A percentile compares a stretch with the other conserved stretches of the same genome.
phyloP scores from a whole-genome alignment of 2,329 filamentous ascomycete species.

The Capronia coronata region DNA sequence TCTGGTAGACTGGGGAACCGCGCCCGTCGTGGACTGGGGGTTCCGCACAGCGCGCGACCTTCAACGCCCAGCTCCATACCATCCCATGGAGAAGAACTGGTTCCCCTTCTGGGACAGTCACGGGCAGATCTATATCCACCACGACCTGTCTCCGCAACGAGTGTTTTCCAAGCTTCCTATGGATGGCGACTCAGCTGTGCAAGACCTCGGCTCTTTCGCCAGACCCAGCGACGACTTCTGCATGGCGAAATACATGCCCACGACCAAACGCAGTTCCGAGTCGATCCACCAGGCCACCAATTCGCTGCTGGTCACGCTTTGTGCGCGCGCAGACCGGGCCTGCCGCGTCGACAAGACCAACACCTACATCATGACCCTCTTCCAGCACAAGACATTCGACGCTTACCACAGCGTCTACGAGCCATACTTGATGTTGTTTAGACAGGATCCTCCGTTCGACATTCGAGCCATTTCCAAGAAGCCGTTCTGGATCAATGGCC shows the following conservation, averaged over 20 bases:
- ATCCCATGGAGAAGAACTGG: slow-evolving; percentile 54
- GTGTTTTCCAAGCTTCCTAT: slow-evolving; percentile 43
- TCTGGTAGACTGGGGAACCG: slow-evolving; percentile 36
- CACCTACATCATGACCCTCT: slow-evolving; percentile 51
- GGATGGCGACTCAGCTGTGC: slow-evolving; percentile 43
- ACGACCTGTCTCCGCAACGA: slow-evolving; percentile 48
- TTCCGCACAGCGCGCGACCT: slow-evolving; percentile 49
- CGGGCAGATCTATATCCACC: slow-evolving; percentile 47
- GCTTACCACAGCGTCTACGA: slow-evolving; percentile 38
- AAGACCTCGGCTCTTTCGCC: slow-evolving; percentile 42
- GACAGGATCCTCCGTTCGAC: slow-evolving; percentile 19
- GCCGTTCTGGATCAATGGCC: slow-evolving; percentile 53
- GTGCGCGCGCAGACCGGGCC: slow-evolving; percentile 41
- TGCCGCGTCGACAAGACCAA: slow-evolving; percentile 44
- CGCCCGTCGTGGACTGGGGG: neutral
- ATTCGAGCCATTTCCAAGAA: slow-evolving; percentile 23
- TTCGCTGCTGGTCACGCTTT: slow-evolving; percentile 51
- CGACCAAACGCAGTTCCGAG: slow-evolving; percentile 37
- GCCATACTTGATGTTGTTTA: slow-evolving; percentile 26
- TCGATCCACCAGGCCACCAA: slow-evolving; percentile 57
- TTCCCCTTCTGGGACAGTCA: slow-evolving; percentile 54
- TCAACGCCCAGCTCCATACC: slow-evolving; percentile 44
- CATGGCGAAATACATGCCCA: slow-evolving; percentile 43
- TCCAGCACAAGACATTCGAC: slow-evolving; percentile 50
- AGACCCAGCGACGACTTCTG: slow-evolving; percentile 41